These are phyloP conservation scores for Spencermartinsiella europaea DNA, from an alignment of 805 yeast genomes.

Conservation along the genomic window DNA sequence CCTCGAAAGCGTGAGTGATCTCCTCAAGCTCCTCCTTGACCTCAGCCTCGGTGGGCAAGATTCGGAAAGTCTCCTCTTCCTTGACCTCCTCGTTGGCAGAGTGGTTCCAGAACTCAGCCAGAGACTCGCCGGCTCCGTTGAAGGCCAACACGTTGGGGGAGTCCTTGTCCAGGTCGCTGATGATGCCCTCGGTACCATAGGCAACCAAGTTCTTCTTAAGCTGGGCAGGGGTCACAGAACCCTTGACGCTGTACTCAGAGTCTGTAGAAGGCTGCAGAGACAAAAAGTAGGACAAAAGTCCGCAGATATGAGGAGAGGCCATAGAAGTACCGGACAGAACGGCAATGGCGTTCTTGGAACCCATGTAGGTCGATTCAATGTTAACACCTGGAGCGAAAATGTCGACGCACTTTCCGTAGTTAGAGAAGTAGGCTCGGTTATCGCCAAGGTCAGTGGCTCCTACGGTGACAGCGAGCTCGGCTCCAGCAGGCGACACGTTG, in stretches of 20 bases:
- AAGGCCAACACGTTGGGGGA: slow-evolving; percentile 55
- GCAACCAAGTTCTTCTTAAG: slow-evolving; percentile 48
- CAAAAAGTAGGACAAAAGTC: slow-evolving; percentile 51
- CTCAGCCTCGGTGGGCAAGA: slow-evolving; percentile 19
- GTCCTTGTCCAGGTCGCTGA: slow-evolving; percentile 42
- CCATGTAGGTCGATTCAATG: slow-evolving; percentile 51
- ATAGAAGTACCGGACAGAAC: slow-evolving; percentile 57
- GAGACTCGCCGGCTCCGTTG: slow-evolving; percentile 56
- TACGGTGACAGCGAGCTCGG: slow-evolving; percentile 48
- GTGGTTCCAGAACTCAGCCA: slow-evolving; percentile 45
- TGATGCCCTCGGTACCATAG: slow-evolving; percentile 45
- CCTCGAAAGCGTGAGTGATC: slow-evolving; percentile 15
- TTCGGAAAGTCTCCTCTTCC: slow-evolving; percentile 12
- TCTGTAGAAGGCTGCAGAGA: slow-evolving; percentile 49
- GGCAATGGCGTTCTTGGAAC: slow-evolving; percentile 46
- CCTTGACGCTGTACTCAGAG: slow-evolving; percentile 44
- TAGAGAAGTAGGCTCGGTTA: slow-evolving; percentile 48
- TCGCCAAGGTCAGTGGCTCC: slow-evolving; percentile 45
- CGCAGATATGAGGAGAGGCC: slow-evolving; percentile 59
- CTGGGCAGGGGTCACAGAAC: slow-evolving; percentile 46
- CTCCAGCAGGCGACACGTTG: slow-evolving; percentile 55
- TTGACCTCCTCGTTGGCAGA: slow-evolving; percentile 6
- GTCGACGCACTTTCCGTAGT: slow-evolving; percentile 50
- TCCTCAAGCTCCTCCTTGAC: slow-evolving; percentile 13
- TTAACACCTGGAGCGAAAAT: slow-evolving; percentile 54